Conservation (phyloP, 2,329 filamentous ascomycete genomes). For the Beauveria australis region DNA sequence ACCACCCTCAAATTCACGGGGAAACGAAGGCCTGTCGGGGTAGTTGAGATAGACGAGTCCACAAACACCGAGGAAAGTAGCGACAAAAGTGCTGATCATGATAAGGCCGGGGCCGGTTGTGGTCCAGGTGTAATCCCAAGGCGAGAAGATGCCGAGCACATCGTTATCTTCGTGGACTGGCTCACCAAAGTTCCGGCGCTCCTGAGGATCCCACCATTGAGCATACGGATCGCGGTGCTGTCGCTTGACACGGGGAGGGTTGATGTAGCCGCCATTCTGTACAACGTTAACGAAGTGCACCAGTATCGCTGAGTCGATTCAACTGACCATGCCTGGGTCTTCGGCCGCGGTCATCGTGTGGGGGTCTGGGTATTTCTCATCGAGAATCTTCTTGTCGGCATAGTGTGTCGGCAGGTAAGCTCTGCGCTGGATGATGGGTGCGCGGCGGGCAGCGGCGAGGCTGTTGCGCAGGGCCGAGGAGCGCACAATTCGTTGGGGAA, state of each 20-base stretch:
- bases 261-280: constrained; percentile 78
- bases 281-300: constrained; percentile 5
- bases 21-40: constrained; percentile 62
- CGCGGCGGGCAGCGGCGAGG: constrained; percentile 37
- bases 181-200: constrained; percentile 93
- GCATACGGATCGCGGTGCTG: constrained; percentile 87
- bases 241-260: constrained; percentile 73
- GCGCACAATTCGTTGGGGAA: constrained; percentile 51
- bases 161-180: constrained; percentile 96
- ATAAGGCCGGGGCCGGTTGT: constrained; percentile 61
- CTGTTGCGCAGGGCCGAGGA: constrained; percentile 35
- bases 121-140: constrained; percentile 80
- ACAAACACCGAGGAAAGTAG: constrained; percentile 53
- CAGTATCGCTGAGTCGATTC: neutral
- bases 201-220: constrained; percentile 97
- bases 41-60: constrained; percentile 62
- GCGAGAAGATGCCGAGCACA: constrained; percentile 78
- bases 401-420: constrained; percentile 45
- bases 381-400: constrained; percentile 36
- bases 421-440: constrained; percentile 49
- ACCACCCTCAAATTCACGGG: constrained; percentile 64
- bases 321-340: constrained; percentile 58
- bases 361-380: constrained; percentile 45
- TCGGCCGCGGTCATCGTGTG: constrained; percentile 46
- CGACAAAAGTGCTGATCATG: constrained; percentile 61